A percentile compares a stretch with the other conserved stretches of the same genome.
Conservation (phyloP, 2,329 filamentous ascomycete species). For the Calonectria crousiana region DNA sequence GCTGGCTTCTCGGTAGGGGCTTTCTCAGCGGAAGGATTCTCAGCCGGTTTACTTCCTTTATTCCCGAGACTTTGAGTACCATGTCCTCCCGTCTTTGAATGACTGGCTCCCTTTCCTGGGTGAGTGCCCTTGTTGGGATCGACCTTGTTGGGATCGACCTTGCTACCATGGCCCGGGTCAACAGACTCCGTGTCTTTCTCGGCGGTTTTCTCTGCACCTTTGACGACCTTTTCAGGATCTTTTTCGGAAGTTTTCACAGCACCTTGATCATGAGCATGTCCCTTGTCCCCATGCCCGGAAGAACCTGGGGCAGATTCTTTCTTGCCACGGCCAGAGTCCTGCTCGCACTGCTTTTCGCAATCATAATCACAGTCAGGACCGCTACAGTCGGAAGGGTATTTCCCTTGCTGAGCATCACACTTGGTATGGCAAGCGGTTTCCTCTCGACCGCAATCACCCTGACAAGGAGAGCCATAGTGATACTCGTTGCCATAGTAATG, state of each 20-base stretch:
- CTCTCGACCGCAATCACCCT: not conserved
- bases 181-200: not conserved
- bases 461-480: not conserved
- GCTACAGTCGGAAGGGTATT: not conserved
- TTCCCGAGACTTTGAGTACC: not conserved
- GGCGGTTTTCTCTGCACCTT: not conserved
- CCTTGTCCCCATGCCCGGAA: not conserved
- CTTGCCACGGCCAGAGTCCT: not conserved
- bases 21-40: not conserved
- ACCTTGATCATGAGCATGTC: not conserved
- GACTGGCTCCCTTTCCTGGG: not conserved
- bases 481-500: conserved; percentile 4
- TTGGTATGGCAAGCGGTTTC: not conserved
- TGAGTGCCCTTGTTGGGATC: not conserved
- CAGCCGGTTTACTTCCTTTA: not conserved
- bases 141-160: not conserved
- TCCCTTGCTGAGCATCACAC: not conserved
- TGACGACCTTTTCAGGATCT: not conserved
- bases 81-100: not conserved
- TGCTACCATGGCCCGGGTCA: not conserved
- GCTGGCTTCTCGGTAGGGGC: not conserved
- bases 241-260: not conserved
- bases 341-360: not conserved
- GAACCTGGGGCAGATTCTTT: not conserved
- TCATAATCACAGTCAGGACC: not conserved